Conservation (phyloP, 768 basidiomycete species). For the Tricholoma saponaceum region DNA sequence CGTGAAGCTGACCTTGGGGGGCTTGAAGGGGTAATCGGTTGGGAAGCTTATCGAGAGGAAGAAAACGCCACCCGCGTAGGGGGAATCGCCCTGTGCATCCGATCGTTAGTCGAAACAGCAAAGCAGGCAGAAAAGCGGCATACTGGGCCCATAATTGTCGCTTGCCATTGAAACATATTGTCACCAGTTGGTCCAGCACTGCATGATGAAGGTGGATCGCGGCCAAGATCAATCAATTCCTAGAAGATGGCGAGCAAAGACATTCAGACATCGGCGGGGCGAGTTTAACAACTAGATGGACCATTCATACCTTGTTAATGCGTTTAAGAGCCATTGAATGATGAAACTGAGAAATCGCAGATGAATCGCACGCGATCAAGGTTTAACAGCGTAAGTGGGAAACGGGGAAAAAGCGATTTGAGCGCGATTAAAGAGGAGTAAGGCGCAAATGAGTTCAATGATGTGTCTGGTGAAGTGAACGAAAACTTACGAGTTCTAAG, state of each 20-base stretch:
- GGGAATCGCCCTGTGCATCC: conserved; percentile 79
- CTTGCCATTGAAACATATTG: conserved; percentile 99
- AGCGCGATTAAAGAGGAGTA: conserved; percentile 23
- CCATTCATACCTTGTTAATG: conserved; percentile 86
- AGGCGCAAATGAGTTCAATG: conserved; percentile 13
- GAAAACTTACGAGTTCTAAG: conserved; percentile 31
- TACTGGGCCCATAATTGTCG: conserved; percentile 99
- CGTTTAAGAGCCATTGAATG: conserved; percentile 90
- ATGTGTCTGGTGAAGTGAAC: conserved; percentile 2
- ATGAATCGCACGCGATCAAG: conserved; percentile 43
- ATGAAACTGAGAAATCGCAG: conserved; percentile 26
- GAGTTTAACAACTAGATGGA: conserved; percentile 3
- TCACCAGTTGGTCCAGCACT: conserved; percentile 97
- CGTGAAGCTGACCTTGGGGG: conserved; percentile 99
- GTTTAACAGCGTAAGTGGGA: conserved; percentile 18
- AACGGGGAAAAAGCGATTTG: conserved; percentile 26
- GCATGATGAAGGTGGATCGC: conserved; percentile 99
- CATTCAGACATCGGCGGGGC: conserved; percentile 9
- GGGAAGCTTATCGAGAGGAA: conserved; percentile 94
- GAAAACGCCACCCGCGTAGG: conserved; percentile 98
- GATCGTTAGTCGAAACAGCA: conserved; percentile 20
- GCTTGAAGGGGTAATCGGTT: conserved; percentile 99
- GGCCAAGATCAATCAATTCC: conserved; percentile 99
- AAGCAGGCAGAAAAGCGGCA: conserved; percentile 30
- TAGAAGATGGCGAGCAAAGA: conserved; percentile 30